Conservation (phyloP, 495 filamentous ascomycete species). For the Aspergillus coremiiformis region DNA sequence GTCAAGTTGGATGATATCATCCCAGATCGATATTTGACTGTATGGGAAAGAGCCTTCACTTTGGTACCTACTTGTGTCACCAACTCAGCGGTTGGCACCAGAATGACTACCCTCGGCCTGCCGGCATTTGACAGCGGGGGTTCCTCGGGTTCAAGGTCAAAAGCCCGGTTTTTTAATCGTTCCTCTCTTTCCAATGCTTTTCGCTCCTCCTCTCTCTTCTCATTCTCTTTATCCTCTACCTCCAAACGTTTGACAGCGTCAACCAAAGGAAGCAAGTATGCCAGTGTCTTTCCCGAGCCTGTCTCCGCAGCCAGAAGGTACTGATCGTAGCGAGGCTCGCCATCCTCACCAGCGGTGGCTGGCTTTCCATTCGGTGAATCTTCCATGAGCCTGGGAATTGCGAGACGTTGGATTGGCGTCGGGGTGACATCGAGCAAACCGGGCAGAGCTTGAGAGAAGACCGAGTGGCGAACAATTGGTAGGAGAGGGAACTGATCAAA, state of each 20-base stretch:
- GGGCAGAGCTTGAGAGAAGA: constrained; percentile 60
- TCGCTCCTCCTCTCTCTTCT: constrained; percentile 43
- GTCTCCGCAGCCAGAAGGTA: constrained; percentile 93
- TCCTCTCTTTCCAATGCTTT: constrained; percentile 42
- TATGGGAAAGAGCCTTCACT: constrained; percentile 73
- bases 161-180: constrained; percentile 40
- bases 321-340: constrained; percentile 49
- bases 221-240: constrained; percentile 48
- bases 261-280: constrained; percentile 76
- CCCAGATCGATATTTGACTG: constrained; percentile 72
- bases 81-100: constrained; percentile 90
- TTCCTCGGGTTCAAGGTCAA: constrained; percentile 47
- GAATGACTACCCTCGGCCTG: constrained; percentile 73
- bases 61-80: constrained; percentile 78
- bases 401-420: constrained; percentile 81
- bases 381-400: constrained; percentile 71
- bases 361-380: constrained; percentile 22
- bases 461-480: constrained; percentile 63
- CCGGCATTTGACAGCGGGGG: constrained; percentile 55
- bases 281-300: constrained; percentile 91
- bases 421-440: constrained; percentile 65
- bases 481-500: constrained; percentile 77
- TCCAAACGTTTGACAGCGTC: constrained; percentile 79
- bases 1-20: constrained; percentile 70
- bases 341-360: constrained; percentile 20